Conservation (phyloP, 345 rosid species). For the Bretschneidera sinensis region DNA sequence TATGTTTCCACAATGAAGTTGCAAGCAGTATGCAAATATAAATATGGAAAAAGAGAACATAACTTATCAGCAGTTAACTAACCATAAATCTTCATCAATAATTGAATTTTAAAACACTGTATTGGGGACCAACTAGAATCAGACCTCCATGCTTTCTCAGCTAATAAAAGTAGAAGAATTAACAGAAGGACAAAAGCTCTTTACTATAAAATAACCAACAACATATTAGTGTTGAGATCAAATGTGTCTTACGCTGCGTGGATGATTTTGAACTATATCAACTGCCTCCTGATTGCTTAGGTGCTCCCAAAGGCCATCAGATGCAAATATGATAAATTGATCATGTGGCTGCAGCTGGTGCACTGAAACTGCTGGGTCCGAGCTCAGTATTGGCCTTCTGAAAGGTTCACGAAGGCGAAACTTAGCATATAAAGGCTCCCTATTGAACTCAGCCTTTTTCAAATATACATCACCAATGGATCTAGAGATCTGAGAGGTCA, state of each 20-base stretch:
- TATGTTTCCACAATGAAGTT: too few relatives aligned
- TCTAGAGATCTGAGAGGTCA: constrained; percentile 54
- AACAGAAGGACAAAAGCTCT: background rate
- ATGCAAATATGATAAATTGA: constrained; percentile 70
- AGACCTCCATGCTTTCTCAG: background rate
- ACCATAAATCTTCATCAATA: too few relatives aligned
- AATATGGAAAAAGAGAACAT: too few relatives aligned
- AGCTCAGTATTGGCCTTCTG: constrained; percentile 58
- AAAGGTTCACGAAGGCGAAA: constrained; percentile 70
- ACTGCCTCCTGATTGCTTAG: constrained; percentile 82
- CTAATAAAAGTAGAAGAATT: background rate
- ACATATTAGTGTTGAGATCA: background rate
- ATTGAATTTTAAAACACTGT: too few relatives aligned
- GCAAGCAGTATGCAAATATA: background rate
- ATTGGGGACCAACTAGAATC: background rate
- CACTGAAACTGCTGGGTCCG: constrained; percentile 66
- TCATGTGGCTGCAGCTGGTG: constrained; percentile 64
- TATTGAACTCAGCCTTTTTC: constrained; percentile 76
- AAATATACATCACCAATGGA: constrained; percentile 84
- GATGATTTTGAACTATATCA: constrained; percentile 59
- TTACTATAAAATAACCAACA: background rate
- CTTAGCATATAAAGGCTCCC: constrained; percentile 66
- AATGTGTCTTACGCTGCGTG: constrained; percentile 43
- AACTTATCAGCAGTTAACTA: background rate
- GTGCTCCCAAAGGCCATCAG: constrained; percentile 90